Base-by-base conservation (phyloP, 129 eudicot species). In the Helianthus tuberosus region DNA sequence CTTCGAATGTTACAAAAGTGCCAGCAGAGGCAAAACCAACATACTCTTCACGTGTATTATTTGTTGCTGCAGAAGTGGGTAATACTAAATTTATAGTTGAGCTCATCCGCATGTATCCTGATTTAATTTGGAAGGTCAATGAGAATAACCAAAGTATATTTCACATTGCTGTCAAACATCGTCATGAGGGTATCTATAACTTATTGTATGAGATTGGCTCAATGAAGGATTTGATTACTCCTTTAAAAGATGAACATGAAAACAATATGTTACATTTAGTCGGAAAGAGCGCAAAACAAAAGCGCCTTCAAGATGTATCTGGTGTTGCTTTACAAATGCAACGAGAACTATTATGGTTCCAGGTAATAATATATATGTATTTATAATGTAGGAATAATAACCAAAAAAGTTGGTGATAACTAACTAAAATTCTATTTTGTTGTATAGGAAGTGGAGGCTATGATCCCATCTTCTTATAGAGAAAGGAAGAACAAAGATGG, bases 251-350 rank as follows among this genome's bases (percentile, higher is more conserved):
- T 59, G 41, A 27, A 12, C 76, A 66, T 49, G 80, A 80, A 12
- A 69, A 67, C 17, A 86, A 86, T 77, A 86, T 86, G 69, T 54
- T 86, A 32, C 91, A 86, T 64, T 75, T 86, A 72, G 91, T 86
- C 46, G 90, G 83, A 25, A 80, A 55, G 43, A 76, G 77, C 14
- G 80, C 85, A 9, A 77, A 86, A 36, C 35, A 41, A 8, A 59
- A 80, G 66, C 72, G 81, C 36, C 85, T 86, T 29, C 81, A 80
- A 10, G 71, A 59, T 39, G 79, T 83, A 11, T 82, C 85, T 0
- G 91, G 91, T 11, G 88, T 84, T 1, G 88, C 88, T 10, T 81
- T 83, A 59, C 91, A 86, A 4, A 83, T 83, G 85, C 91, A 83
- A 48, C 66, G 81, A 25, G 91, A 86, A 74, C 50, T 86, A 27